Percentiles rank a stretch among this genome's conserved stretches.
Conservation (phyloP, 2,329 filamentous ascomycete genomes). For the Elsinoe batatas region DNA sequence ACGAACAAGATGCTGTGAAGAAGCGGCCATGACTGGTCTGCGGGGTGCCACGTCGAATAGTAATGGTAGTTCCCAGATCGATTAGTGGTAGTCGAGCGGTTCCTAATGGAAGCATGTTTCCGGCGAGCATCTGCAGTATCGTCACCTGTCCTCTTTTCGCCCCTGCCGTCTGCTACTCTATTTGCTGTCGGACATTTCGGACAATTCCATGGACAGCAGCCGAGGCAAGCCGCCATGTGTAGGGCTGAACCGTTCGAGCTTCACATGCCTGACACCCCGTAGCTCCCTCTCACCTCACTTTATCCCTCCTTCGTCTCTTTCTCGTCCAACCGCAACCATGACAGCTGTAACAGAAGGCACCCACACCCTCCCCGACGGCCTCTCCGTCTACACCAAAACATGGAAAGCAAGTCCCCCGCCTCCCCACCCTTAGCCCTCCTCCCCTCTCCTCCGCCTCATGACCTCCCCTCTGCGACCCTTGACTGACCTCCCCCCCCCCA, state of each 20-base stretch:
- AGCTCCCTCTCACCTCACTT: not conserved
- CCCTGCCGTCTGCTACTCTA: too few species aligned
- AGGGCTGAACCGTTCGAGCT: not conserved
- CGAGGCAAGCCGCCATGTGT: too few species aligned
- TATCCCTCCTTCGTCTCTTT: not conserved
- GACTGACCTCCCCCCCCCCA: constrained; percentile 8
- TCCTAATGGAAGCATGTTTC: too few species aligned
- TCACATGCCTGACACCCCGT: not conserved
- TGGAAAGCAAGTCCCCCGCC: constrained; percentile 40
- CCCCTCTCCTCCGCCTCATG: not conserved
- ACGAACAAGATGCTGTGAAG: too few species aligned
- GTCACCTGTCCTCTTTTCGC: too few species aligned
- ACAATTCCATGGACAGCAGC: not conserved
- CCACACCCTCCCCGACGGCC: constrained; percentile 42
- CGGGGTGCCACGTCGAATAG: too few species aligned
- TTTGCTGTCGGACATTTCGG: not conserved
- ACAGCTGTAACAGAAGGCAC: constrained; percentile 34
- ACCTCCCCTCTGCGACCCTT: not conserved
- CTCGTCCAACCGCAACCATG: not conserved
- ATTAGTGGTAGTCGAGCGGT: too few species aligned
- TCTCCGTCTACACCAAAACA: constrained; percentile 51
- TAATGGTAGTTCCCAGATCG: too few species aligned
- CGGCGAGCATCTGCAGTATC: too few species aligned
- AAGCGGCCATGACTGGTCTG: too few species aligned
- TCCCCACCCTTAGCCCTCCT: not conserved